Evolutionary conservation across 2,329 filamentous ascomycete genomes (phyloP), one percentile per base, ranked within the genome.

Genomic region (Pseudogymnoascus sp.): DNA sequence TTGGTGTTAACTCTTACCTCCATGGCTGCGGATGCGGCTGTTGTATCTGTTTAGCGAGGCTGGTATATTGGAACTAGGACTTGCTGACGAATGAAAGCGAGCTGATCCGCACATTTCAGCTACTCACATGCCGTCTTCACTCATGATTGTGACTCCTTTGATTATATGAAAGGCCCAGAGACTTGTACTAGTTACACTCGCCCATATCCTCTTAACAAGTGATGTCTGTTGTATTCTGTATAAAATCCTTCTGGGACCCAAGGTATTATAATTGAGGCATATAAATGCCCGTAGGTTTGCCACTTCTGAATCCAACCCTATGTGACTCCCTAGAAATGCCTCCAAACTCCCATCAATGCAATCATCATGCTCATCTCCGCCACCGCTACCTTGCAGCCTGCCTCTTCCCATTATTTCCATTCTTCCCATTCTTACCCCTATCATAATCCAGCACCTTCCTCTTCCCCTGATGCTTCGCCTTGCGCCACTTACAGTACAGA

Each of bases 401-500:
- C 59, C 25, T 60, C 59, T 25, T 44, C 38, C 38, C 36, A 18
- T 18, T 37, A 5, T 11, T 38, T 5, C 36, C 44, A 12, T 53
- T 53, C 6, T 23, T 53, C 18, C 50, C n/a, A 28, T 63, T 56
- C 23, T 16, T 64, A 36, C 44, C 23, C 21, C 37, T 42, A 40
- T 34, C 60, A 31, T 69, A 74, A 67, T 74, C 70, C 18, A 73
- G 18, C 38, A 88, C 79, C 65, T 77, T 78, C 62, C 84, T 79
- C 50, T 81, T 79, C 5, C 78, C 77, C 69, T 82, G 81, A 36
- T 84, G 80, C 68, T 82, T 79, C 11, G 84, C 85, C 65, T 80
- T 81, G 66, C 84, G 79, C 73, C 86, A 86, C 75, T 88, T 89
- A 67, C 82, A 80, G 70, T 87, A 89, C 23, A 89, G 74, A 64